Base-by-base conservation (phyloP, 1,284 basidiomycete genomes). In the Dichomitus squalens region DNA sequence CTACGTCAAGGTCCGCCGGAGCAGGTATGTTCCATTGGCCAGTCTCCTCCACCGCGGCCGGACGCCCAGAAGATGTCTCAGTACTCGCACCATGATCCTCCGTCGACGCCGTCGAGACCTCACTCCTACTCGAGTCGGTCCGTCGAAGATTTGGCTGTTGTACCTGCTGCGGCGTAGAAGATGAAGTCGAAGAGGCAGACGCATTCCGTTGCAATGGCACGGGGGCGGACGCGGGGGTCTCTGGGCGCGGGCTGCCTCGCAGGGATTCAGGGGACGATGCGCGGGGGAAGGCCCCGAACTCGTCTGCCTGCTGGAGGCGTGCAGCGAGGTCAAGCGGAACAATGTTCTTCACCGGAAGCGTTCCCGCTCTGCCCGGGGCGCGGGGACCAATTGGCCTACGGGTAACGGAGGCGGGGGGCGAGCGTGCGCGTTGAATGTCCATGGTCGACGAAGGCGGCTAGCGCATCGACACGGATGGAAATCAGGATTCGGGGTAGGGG, bases 331-430 rank as follows among this genome's bases (percentile, higher is more conserved):
- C 66, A 52, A 68, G 60, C 6, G 63, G 62, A 54, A 65, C 53
- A 54, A 59, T 59, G 39, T 43, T 61, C 60, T 61, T 66, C 14
- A 53, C 38, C 21, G 60, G 49, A n/a, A 43, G 39, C 8, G 56
- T 51, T 18, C 58, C 58, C 29, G 57, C 44, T 59, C 60, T 66
- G 18, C 55, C 57, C 31, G 66, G 58, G 34, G 50, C 60, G 57
- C 66, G 66, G 35, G 66, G 66, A 52, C 66, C 66, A 38, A 62
- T 58, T 3, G 66, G 66, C 16, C 60, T 55, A 18, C 62, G 64
- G 5, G 50, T 20, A 7, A 63, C 55, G 20, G 58, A 53, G 33
- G 53, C 52, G 12, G 65, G 58, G 14, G 64, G 64, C 25, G 64
- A 60, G 57, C 61, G 65, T 50, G 63, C 55, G 50, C 58, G 63